Conservation (phyloP, 179 eudicot genomes). For the Corrigiola litoralis region DNA sequence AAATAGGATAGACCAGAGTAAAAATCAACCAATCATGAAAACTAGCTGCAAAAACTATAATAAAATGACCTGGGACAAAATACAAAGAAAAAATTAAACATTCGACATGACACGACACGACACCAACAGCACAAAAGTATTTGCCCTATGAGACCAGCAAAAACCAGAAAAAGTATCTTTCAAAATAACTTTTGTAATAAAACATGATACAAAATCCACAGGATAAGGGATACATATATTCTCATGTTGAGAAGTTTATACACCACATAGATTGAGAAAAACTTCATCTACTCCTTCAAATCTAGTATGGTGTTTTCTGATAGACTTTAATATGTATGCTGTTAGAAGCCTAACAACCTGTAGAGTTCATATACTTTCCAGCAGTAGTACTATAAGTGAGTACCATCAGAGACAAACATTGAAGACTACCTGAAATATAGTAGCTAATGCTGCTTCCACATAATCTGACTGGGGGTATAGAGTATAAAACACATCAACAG, state of each 20-base stretch:
- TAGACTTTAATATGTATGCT: too few species aligned
- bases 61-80: neutral
- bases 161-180: neutral
- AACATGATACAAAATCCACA: neutral
- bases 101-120: neutral
- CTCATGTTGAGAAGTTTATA: too few species aligned
- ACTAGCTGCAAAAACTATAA: neutral
- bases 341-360: neutral
- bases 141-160: neutral
- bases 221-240: too few species aligned
- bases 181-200: neutral
- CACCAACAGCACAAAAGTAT: neutral
- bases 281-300: neutral
- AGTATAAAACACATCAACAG: constrained; percentile 85
- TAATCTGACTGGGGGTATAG: constrained; percentile 73
- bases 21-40: constrained; percentile 1
- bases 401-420: neutral
- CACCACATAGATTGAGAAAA: neutral
- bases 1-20: neutral
- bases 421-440: constrained; percentile 84
- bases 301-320: neutral
- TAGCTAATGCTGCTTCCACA: constrained; percentile 77
- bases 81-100: neutral
- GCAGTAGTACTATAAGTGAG: neutral
- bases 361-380: neutral